Evolutionary conservation across 768 basidiomycete genomes (phyloP).

Genomic region (Calocera viscosa): DNA sequence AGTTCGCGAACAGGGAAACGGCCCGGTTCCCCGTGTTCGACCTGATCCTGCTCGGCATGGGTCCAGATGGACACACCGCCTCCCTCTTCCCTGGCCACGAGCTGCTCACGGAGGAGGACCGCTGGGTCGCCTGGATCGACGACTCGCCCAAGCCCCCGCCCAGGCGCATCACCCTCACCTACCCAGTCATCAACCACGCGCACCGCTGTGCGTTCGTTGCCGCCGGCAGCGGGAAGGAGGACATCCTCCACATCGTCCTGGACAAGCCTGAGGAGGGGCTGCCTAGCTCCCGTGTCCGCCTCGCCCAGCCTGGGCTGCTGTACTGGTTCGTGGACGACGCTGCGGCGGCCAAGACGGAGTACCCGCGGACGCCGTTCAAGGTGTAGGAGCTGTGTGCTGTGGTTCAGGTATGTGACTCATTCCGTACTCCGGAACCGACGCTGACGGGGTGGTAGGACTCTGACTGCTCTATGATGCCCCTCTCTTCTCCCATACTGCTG

Average conservation of each 20-base stretch:
- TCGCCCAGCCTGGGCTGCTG: slow-evolving; percentile 64
- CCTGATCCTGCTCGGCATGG: slow-evolving; percentile 91
- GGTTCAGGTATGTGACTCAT: background rate
- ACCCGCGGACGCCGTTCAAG: slow-evolving; percentile 33
- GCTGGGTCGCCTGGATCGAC: slow-evolving; percentile 89
- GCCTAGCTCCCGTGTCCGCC: slow-evolving; percentile 72
- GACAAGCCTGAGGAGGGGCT: slow-evolving; percentile 69
- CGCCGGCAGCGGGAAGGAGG: slow-evolving; percentile 67
- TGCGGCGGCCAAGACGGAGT: slow-evolving; percentile 53
- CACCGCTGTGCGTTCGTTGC: slow-evolving; percentile 81
- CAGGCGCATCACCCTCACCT: slow-evolving; percentile 82
- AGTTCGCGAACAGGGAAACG: slow-evolving; percentile 85
- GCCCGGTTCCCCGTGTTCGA: slow-evolving; percentile 97
- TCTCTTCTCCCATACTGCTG: background rate
- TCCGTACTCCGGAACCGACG: background rate
- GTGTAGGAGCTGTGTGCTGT: background rate
- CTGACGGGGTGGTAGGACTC: background rate
- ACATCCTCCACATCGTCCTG: slow-evolving; percentile 56
- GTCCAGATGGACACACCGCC: slow-evolving; percentile 96
- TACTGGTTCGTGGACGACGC: slow-evolving; percentile 93
- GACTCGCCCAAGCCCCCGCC: slow-evolving; percentile 92
- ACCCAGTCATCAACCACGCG: slow-evolving; percentile 82
- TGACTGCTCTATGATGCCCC: background rate
- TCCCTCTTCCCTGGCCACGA: slow-evolving; percentile 91
- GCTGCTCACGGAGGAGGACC: slow-evolving; percentile 70